A percentile compares a stretch with the other conserved stretches of the same genome.
Conservation (phyloP, 495 filamentous ascomycete genomes). For the Cladorrhinum samala region DNA sequence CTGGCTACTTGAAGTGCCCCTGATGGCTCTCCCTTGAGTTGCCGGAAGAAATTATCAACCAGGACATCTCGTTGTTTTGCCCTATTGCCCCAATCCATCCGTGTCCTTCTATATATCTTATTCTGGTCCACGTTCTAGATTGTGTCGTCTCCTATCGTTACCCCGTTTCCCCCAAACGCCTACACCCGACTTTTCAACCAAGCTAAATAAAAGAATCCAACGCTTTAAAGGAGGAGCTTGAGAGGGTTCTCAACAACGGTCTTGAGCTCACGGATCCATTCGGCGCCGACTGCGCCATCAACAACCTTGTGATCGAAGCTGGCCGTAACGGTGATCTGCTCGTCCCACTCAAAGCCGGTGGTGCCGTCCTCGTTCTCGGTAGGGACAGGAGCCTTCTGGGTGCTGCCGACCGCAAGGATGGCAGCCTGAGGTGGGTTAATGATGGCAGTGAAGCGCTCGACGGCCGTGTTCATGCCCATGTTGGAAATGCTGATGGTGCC, state of each 20-base stretch:
- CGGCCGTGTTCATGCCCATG: constrained; percentile 98
- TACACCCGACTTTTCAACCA: not conserved
- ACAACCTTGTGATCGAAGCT: constrained; percentile 97
- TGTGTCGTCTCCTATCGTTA: not conserved
- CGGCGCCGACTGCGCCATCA: constrained; percentile 85
- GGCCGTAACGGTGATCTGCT: constrained; percentile 88
- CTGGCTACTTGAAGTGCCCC: not conserved
- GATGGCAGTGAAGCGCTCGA: constrained; percentile 97
- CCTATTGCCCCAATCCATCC: constrained; percentile 7
- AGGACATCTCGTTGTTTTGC: too few relatives aligned
- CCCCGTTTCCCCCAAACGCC: not conserved
- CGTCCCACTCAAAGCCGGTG: constrained; percentile 77
- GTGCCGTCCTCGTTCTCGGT: constrained; percentile 79
- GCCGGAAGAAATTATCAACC: not conserved
- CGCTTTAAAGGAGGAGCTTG: constrained; percentile 73
- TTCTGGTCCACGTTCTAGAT: not conserved
- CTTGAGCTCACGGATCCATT: constrained; percentile 97
- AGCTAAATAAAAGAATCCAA: not conserved
- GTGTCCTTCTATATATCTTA: constrained; percentile 6
- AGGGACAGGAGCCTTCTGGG: constrained; percentile 88
- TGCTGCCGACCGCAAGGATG: constrained; percentile 92
- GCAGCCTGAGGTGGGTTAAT: constrained; percentile 98
- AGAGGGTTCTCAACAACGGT: constrained; percentile 95
- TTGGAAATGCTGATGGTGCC: constrained; percentile 99
- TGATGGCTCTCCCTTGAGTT: not conserved